Evolutionary conservation across 768 basidiomycete genomes (phyloP).

Genomic region (Neoboletus subvelutipes): DNA sequence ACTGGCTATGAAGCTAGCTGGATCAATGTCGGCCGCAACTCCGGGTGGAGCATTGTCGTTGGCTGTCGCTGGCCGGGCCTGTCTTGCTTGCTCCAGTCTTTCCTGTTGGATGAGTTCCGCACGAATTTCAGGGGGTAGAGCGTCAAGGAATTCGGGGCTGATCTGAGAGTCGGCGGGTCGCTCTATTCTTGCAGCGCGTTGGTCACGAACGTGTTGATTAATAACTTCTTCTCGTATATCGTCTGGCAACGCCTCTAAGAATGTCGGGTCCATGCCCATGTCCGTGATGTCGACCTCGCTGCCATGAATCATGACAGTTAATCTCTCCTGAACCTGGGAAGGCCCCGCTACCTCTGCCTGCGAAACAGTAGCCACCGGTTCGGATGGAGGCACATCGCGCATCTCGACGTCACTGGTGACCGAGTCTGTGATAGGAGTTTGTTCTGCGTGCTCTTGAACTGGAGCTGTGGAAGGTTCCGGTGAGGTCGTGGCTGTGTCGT

Average conservation of each 20-base stretch:
- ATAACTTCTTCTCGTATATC: conserved; percentile 99
- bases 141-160: conserved; percentile 93
- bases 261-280: conserved; percentile 96
- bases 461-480: conserved; percentile 8
- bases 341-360: conserved; percentile 28
- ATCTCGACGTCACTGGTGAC: conserved; percentile 48
- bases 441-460: conserved; percentile 14
- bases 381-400: conserved; percentile 37
- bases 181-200: conserved; percentile 73
- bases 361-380: conserved; percentile 17
- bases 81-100: conserved; percentile 74
- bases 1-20: conserved; percentile 88
- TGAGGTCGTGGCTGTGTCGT: conserved; percentile 13
- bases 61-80: conserved; percentile 35
- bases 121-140: conserved; percentile 92
- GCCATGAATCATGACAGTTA: conserved; percentile 91
- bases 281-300: conserved; percentile 96
- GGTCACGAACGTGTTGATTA: conserved; percentile 95
- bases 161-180: conserved; percentile 83
- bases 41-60: conserved; percentile 33
- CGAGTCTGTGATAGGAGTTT: conserved; percentile 33
- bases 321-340: conserved; percentile 52
- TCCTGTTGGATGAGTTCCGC: conserved; percentile 98
- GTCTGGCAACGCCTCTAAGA: conserved; percentile 95
- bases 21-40: conserved; percentile 72